These are phyloP conservation scores for Sporothrix mexicana DNA, from an alignment of 2,329 filamentous ascomycete genomes.

Conservation along the genomic window DNA sequence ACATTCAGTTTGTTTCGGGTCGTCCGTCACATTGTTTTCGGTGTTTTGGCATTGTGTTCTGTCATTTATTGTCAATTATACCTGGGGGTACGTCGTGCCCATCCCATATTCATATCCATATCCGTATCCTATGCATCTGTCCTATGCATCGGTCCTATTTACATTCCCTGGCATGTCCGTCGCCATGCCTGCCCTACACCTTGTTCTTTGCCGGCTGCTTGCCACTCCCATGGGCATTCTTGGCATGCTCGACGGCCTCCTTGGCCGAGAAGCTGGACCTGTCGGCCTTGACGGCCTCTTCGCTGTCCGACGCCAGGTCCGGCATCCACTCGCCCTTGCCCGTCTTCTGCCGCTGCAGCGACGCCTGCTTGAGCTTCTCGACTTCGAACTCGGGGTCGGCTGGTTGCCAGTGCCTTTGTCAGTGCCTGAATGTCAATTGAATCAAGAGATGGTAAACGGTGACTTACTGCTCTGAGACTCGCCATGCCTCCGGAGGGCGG, in stretches of 20 bases:
- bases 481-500: slow-evolving; percentile 31
- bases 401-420: slow-evolving; percentile 13
- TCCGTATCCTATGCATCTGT: neutral
- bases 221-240: neutral
- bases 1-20: neutral
- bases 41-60: neutral
- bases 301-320: slow-evolving; percentile 77
- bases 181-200: neutral
- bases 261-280: slow-evolving; percentile 49
- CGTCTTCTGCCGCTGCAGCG: slow-evolving; percentile 68
- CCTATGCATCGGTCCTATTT: neutral
- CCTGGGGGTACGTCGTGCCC: neutral
- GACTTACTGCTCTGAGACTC: slow-evolving; percentile 34
- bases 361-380: slow-evolving; percentile 66
- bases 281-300: slow-evolving; percentile 77
- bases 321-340: slow-evolving; percentile 78
- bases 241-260: slow-evolving; percentile 40
- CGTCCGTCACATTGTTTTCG: neutral
- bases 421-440: too few relatives aligned
- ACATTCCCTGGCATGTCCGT: too few relatives aligned
- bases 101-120: too few relatives aligned
- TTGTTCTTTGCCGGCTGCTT: slow-evolving; percentile 12
- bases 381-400: slow-evolving; percentile 47
- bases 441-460: too few relatives aligned
- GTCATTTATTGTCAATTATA: neutral